Evolutionary conservation across 495 filamentous ascomycete species (phyloP), one percentile per base, ranked within the genome.

Genomic region (Penicillium malachiteum): DNA sequence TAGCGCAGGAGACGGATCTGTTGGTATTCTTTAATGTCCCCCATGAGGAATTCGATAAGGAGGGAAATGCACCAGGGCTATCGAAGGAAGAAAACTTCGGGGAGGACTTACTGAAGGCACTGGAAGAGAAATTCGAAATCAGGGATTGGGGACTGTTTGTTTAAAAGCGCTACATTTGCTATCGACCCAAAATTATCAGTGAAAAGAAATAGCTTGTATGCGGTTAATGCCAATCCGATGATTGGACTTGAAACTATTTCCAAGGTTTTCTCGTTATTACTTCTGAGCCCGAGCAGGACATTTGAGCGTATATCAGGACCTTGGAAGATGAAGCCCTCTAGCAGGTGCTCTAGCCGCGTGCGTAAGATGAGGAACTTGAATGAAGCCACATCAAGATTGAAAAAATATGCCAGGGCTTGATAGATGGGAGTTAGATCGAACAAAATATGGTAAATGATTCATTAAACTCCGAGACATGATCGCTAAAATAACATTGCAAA

Each of bases 11-110:
- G 57, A 93, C 94, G 12, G 94, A 98, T 74, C 65, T 98, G n/a
- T 67, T 96, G 26, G 83, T 96, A 52, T 89, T 90, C 31, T 81
- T 96, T 67, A 97, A 97, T 74, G 87, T 96, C 33, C 94, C 92
- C 26, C 86, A 91, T 69, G 81, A 84, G 17, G 87, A 90, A 48
- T 84, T 91, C 56, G 74, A 75, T 59, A 69, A 70, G 50, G 70
- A 55, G 32, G 71, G 71, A 14, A 67, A 77, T 61, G 40, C 50
- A 61, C 62, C 13, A 38, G 70, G 54, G 30, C 68, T 74, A 67
- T 82, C 63, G 69, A 78, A 67, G 18, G 85, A 83, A 71, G 80
- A 83, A 70, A 84, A 81, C 58, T 73, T 92, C 62, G 82, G 82
- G 14, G 75, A 78, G 60, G 88, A 80, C 34, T 74, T 87, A 52